Conservation (phyloP, 164 flowering plant species). For the Amborella trichopoda region DNA sequence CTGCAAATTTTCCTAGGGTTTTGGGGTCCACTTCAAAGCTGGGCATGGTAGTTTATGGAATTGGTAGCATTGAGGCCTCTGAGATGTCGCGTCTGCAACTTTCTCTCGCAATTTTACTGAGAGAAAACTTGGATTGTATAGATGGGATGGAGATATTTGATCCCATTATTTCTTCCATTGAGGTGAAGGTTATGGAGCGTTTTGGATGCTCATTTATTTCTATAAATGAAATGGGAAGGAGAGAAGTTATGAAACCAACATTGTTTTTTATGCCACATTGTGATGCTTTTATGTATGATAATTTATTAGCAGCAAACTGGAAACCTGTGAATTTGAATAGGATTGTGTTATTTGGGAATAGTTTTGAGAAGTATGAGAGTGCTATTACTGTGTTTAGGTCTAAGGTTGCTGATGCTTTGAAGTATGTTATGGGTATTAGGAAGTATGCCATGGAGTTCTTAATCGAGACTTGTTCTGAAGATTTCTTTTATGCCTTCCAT, state of each 20-base stretch:
- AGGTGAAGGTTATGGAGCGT: slow-evolving; percentile 44
- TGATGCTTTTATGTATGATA: slow-evolving; percentile 64
- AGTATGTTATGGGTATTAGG: slow-evolving; percentile 31
- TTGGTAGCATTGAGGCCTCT: slow-evolving; percentile 75
- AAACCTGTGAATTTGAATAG: slow-evolving; percentile 19
- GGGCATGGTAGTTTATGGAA: slow-evolving; percentile 83
- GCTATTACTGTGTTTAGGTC: slow-evolving; percentile 20
- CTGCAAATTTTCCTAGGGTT: slow-evolving; percentile 18
- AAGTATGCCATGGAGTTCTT: slow-evolving; percentile 32
- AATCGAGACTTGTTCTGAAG: slow-evolving; percentile 38
- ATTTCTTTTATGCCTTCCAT: slow-evolving; percentile 53
- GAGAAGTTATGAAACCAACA: slow-evolving; percentile 45
- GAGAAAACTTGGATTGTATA: slow-evolving; percentile 51
- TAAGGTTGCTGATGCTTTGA: slow-evolving; percentile 14
- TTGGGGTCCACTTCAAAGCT: slow-evolving; percentile 39
- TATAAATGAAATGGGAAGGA: slow-evolving; percentile 58
- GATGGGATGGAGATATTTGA: slow-evolving; percentile 71
- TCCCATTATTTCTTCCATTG: slow-evolving; percentile 63
- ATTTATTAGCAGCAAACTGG: slow-evolving; percentile 65
- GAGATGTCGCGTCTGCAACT: slow-evolving; percentile 67
- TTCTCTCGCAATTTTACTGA: slow-evolving; percentile 57
- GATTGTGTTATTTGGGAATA: slow-evolving; percentile 63
- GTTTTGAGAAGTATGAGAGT: slow-evolving; percentile 43
- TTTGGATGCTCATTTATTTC: slow-evolving; percentile 52
- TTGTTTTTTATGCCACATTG: slow-evolving; percentile 92